Base-by-base conservation (phyloP, 805 yeast genomes). In the Yarrowia deformans region DNA sequence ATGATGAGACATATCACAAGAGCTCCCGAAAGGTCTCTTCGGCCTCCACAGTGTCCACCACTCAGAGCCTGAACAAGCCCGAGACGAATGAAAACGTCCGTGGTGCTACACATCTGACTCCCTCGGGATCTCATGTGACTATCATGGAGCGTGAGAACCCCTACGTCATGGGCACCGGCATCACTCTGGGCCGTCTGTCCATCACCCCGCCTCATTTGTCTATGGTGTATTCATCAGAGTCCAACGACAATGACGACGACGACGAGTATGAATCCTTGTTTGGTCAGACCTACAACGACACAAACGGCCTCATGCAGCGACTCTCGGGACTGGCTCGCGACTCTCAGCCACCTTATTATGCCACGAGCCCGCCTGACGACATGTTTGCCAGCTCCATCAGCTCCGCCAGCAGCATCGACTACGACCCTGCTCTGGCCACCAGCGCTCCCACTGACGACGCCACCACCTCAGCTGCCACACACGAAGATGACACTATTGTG, bases 161-260 rank as follows among this genome's bases (percentile, higher is more conserved):
- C 10, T 63, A 63, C 23, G 68, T 49, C 12, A 49, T 63, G 68
- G 68, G 68, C 37, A 63, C 68, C 1, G 68, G 68, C 37, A 46
- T 63, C 39, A 40, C 56, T n/a, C 29, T 63, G 37, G 56, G 68
- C 48, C 55, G 56, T 16, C 68, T 63, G 16, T 63, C 68, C 12
- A 63, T 63, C 46, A 49, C 68, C 4, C 68, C 68, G 23, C 68
- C 68, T 37, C 55, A 63, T n/a, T 32, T 63, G 46, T 48, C 68
- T n/a, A 63, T 49, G 45, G 46, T 49, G 37, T 63, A 48, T 39
- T 63, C 56, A 10, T 63, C 68, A 8, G 52, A 43, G 34, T 43
- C 52, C 8, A 60, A 40, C n/a, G 64, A 60, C 42, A 60, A 45
- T 19, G 66, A 60, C 23, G 66, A 60, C 13, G 66, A 60, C 10